phyloP scores from a whole-genome alignment of 179 eudicot genomes.

The Silene vulgaris region DNA sequence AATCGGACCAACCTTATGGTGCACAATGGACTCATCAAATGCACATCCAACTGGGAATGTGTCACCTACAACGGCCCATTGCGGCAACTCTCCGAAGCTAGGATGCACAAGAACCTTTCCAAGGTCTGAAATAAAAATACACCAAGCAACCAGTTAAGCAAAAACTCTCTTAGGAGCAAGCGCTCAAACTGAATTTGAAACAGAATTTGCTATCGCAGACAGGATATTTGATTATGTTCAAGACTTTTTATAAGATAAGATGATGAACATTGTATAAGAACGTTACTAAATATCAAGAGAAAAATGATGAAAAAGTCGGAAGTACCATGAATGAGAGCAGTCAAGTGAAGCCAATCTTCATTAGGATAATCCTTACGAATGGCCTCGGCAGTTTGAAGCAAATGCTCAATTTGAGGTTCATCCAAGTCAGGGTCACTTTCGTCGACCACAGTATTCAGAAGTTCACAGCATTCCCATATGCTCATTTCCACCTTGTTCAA shows the following conservation, averaged over 20 bases:
- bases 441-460: slow-evolving; percentile 72
- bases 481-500: slow-evolving; percentile 78
- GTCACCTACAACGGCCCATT: slow-evolving; percentile 98
- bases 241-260: too few species aligned
- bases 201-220: too few species aligned
- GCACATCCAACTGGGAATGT: slow-evolving; percentile 91
- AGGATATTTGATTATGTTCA: too few species aligned
- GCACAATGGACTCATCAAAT: slow-evolving; percentile 66
- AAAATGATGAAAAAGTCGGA: too few species aligned
- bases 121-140: slow-evolving; percentile 42
- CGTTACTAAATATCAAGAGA: too few species aligned
- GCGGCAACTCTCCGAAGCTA: slow-evolving; percentile 78
- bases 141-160: background rate
- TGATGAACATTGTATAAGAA: too few species aligned
- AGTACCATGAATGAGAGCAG: slow-evolving; percentile 87
- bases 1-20: slow-evolving; percentile 54
- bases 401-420: slow-evolving; percentile 89
- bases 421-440: slow-evolving; percentile 94
- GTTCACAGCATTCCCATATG: slow-evolving; percentile 96
- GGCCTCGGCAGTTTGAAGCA: slow-evolving; percentile 87
- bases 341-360: slow-evolving; percentile 88
- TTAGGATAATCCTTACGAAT: slow-evolving; percentile 75
- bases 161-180: background rate
- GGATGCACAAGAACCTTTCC: slow-evolving; percentile 89
- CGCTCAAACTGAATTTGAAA: too few species aligned